Base-by-base conservation (phyloP, 2,329 filamentous ascomycete species). In the Ramularia endophylla region DNA sequence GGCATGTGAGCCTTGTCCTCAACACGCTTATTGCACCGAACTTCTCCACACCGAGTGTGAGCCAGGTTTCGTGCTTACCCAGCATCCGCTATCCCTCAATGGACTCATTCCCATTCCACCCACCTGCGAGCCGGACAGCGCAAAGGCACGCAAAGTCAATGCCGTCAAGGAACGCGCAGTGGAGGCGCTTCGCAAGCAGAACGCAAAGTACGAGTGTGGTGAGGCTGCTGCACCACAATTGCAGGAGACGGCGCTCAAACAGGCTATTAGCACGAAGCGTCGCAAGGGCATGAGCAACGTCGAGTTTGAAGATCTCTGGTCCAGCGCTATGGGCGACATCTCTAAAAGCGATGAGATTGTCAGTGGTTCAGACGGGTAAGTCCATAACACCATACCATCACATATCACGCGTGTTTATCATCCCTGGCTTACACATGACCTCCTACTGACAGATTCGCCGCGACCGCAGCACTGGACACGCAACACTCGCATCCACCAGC, bases 71-170 rank as follows among this genome's bases (percentile, higher is more conserved):
- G 76, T 98, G 34, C 73, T 92, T 27, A 84, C 85, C 57, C 78
- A 81, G 1, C 90, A 97, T 61, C 89, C 90, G 1, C 71, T 97
- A 16, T 83, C 88, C 0, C 62, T 95, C 0, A 81, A 82, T 36
- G 89, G 92, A 0, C 59, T 94, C 3, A 59, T 97, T 4, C 92
- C 92, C 6, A 69, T 98, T 7, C 81, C 89, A 5, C 90, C 94
- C 1, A 89, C 87, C 4, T 98, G 92, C 64, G 90, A 95, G 65
- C 85, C 92, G 0, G 94, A 98, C 63, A 88, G 88, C 46, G 87
- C 94, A 57, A 95, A 95, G 64, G 87, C 84, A 6, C 80, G 87
- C 28, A 83, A 85, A 13, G 84, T 97, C 36, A 87, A 90, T 57
- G 79, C 83, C 15, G 87, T 98, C 12, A 87, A 89, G 6, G 83